Base-by-base conservation (phyloP, 208 protist genomes). In the Acanthamoeba lenticulata region DNA sequence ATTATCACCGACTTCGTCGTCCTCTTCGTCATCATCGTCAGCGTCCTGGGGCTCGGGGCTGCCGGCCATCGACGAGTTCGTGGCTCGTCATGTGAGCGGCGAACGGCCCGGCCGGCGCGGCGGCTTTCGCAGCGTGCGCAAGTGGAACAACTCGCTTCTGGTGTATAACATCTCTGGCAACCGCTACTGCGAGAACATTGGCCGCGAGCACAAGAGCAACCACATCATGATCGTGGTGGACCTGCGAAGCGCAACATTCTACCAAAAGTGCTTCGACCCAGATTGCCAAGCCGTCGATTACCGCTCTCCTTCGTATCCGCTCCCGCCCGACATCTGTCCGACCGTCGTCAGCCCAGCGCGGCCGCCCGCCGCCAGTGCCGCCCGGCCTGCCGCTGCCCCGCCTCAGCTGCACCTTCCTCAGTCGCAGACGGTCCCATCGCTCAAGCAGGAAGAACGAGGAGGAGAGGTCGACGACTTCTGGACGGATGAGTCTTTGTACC, bases 111-210 rank as follows among this genome's bases (percentile, higher is more conserved):
- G 49, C 21, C 40, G 49, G 27, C 79, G 79, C 27, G 79, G 79
- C 19, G 49, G 45, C 44, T 45, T 88, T 32, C 79, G 79, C 79
- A 60, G 42, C 3, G 79, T 88, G 19, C 49, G 42, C 24, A 27
- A 27, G 40, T 52, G 49, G 79, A 47, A 81, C 36, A 15, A 4
- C 27, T 13, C 29, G 6, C 79, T 88, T 24, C 19, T 88, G 42
- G 45, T 88, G 45, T 88, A 88, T 44, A 88, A 32, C 45, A 88
- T 88, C 49, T 40, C 79, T 11, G 27, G 60, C 79, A 92, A 92
- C 57, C 57, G 67, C n/a, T 92, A 47, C 67, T 92, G 88, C 67
- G 88, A 92, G 67, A 92, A 92, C 88, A 92, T 92, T 27, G 88
- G 88, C 19, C 88, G 88, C 24, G 62, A 92, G n/a, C 88, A 92